These are phyloP conservation scores for Irpex lacteus DNA, from an alignment of 1,284 basidiomycete species.

Conservation along the genomic window DNA sequence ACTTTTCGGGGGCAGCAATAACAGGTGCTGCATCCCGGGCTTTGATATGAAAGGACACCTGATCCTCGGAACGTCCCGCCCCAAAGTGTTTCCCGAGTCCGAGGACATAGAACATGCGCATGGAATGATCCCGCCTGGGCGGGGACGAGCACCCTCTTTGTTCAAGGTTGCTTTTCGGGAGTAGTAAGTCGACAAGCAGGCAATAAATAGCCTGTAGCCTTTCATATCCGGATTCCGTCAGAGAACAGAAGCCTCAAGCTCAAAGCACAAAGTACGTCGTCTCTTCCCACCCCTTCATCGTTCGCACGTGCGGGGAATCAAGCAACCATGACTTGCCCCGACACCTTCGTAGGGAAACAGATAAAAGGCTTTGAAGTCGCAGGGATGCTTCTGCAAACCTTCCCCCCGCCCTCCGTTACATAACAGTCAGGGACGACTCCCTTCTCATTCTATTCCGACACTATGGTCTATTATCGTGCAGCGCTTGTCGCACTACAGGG, in stretches of 20 bases:
- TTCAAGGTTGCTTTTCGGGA: background rate
- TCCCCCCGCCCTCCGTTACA: background rate
- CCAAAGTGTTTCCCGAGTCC: background rate
- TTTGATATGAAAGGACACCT: background rate
- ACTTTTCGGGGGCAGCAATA: background rate
- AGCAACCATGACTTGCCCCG: background rate
- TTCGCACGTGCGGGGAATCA: background rate
- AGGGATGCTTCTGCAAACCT: background rate
- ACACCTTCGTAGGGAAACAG: background rate
- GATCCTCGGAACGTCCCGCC: background rate
- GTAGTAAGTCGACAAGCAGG: background rate
- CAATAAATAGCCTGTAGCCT: background rate
- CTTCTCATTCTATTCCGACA: background rate
- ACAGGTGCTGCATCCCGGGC: background rate
- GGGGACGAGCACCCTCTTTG: background rate
- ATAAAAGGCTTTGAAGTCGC: background rate
- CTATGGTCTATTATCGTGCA: conserved; percentile 31
- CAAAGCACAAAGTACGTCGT: background rate
- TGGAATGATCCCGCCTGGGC: background rate
- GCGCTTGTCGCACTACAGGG: conserved; percentile 48
- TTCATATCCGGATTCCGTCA: background rate
- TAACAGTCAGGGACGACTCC: background rate
- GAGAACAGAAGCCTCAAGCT: background rate
- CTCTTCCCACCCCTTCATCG: background rate
- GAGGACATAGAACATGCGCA: background rate